Evolutionary conservation across 106 monocot genomes (phyloP), one percentile per base, ranked within the genome.

Genomic region (Allium sativum): DNA sequence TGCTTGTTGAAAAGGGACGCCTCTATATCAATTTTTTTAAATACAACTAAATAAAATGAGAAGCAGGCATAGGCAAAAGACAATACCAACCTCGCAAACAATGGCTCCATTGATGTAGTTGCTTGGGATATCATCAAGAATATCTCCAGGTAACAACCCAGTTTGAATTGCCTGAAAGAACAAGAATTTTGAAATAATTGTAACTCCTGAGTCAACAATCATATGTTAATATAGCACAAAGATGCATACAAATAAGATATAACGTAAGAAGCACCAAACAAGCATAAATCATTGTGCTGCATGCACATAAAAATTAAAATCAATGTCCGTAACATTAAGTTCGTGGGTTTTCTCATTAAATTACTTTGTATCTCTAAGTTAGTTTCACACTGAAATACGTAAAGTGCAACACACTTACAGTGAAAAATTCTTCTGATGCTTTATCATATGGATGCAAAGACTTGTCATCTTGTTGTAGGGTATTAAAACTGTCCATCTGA

Each of bases 81-180:
- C 45, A 48, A 40, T 46, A 73, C 86, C 71, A 46, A 96, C 95
- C 84, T 96, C 95, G 67, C 95, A 96, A 12, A 96, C 56, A 67
- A 90, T 45, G 44, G 79, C 52, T 12, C 95, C 95, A 72, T 87
- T 71, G 31, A 76, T 67, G 70, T 73, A 96, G 63, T 87, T 96
- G 84, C 84, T 78, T 19, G 87, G 90, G 67, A 96, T 79, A 72
- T 96, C 95, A 84, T 96, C 95, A 54, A 96, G 78, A 68, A 84
- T 80, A 74, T 90, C 87, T 66, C 84, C 90, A 31, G 95, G 95
- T 42, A 96, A 76, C 70, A 82, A 74, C 10, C 87, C 95, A 46
- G 84, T 65, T 73, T 96, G 84, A 78, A 96, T 84, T 61, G 95
- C 95, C 95, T 90, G 7, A 51, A 86, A 53, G 22, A 53, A 45